Evolutionary conservation across 2,329 filamentous ascomycete genomes (phyloP).

Genomic region (Coleophoma eucalyptorum): DNA sequence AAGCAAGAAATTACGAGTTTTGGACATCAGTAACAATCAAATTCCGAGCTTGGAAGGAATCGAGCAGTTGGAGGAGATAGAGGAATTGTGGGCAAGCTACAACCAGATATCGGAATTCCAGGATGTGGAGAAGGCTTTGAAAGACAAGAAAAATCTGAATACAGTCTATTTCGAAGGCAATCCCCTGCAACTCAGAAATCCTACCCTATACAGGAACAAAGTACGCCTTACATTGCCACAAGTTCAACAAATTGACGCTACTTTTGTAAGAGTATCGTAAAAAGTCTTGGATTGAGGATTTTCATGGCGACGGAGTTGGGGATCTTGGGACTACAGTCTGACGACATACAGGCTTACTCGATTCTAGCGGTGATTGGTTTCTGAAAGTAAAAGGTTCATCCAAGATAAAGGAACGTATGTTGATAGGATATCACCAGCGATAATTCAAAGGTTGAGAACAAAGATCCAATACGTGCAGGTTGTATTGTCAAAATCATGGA

Average conservation of each 20-base stretch:
- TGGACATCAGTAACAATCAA: conserved; percentile 89
- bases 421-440: no score
- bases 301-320: conserved; percentile 15
- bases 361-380: no score
- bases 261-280: conserved; percentile 27
- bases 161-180: conserved; percentile 98
- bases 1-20: conserved; percentile 64
- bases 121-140: conserved; percentile 76
- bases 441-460: no score
- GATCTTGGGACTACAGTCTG: no score
- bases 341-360: no score
- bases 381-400: no score
- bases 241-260: conserved; percentile 91
- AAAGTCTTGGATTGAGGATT: neutral
- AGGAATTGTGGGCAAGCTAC: conserved; percentile 93
- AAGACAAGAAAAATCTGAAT: conserved; percentile 72
- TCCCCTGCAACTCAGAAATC: conserved; percentile 73
- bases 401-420: no score
- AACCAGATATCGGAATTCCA: conserved; percentile 77
- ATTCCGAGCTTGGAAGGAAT: conserved; percentile 73
- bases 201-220: conserved; percentile 93
- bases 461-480: no score
- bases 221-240: conserved; percentile 83
- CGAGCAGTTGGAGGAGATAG: conserved; percentile 63
- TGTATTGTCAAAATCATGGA: no score